Evolutionary conservation across 345 rosid species (phyloP).

Genomic region (Cardamine chenopodiifolia): DNA sequence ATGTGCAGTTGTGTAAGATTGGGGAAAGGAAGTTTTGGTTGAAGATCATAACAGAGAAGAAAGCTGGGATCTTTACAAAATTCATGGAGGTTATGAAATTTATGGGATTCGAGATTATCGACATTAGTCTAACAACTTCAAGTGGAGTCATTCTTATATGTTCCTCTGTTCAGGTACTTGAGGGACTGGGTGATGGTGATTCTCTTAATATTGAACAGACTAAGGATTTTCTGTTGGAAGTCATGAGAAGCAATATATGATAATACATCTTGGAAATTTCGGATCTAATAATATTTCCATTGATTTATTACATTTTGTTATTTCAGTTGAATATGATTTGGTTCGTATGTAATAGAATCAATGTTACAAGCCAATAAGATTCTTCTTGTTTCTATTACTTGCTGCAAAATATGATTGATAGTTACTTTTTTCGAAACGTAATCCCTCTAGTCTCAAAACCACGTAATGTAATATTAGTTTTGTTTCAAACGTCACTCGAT

Average conservation of each 20-base stretch:
- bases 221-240: conserved; percentile 27
- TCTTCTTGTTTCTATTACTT: not conserved
- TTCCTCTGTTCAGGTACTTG: conserved; percentile 57
- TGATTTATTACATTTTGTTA: not conserved
- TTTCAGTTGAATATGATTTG: conserved; percentile 4
- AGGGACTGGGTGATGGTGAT: conserved; percentile 25
- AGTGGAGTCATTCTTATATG: conserved; percentile 61
- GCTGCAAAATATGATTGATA: not conserved
- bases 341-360: not conserved
- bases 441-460: too few species aligned
- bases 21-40: conserved; percentile 66
- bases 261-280: not conserved
- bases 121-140: conserved; percentile 56
- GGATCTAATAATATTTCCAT: not conserved
- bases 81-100: conserved; percentile 58
- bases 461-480: too few species aligned
- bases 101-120: conserved; percentile 61
- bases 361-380: not conserved
- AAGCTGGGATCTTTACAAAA: conserved; percentile 56
- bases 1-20: conserved; percentile 56
- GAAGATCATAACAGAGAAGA: conserved; percentile 65
- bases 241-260: conserved; percentile 34
- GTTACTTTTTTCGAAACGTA: not conserved
- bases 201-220: conserved; percentile 23
- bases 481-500: too few species aligned